Conservation (phyloP, 306 rosid species). For the Arachis hypogaea region DNA sequence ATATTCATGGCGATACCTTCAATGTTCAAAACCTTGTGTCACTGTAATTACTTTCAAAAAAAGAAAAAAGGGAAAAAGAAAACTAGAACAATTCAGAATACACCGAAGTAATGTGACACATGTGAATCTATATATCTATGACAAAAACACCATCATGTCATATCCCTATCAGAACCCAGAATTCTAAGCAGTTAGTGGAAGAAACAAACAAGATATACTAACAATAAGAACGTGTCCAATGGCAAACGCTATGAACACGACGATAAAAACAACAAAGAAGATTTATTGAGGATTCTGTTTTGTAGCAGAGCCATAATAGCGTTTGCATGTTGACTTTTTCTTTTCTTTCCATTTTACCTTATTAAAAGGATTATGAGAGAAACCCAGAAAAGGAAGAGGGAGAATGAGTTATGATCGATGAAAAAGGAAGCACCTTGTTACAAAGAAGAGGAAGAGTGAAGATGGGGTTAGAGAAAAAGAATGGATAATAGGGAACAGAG, state of each 20-base stretch:
- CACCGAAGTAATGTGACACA: slow-evolving; percentile 27
- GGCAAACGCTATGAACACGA: not conserved
- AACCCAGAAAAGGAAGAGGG: slow-evolving; percentile 14
- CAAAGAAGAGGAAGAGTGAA: too few species aligned
- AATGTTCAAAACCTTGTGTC: slow-evolving; percentile 13
- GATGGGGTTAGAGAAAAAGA: not conserved
- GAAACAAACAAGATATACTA: not conserved
- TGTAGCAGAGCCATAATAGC: slow-evolving; percentile 23
- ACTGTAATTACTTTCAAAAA: not conserved
- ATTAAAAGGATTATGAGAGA: not conserved
- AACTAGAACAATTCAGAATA: slow-evolving; percentile 22
- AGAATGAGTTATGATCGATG: slow-evolving; percentile 23
- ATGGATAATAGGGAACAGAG: not conserved
- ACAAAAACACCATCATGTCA: slow-evolving; percentile 11
- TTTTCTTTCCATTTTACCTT: too few species aligned
- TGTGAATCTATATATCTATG: slow-evolving; percentile 22
- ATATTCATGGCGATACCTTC: slow-evolving; percentile 19
- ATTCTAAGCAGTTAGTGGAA: slow-evolving; percentile 2
- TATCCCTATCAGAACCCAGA: slow-evolving; percentile 11
- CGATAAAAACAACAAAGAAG: not conserved
- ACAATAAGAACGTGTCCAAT: not conserved
- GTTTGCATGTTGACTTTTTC: slow-evolving; percentile 33
- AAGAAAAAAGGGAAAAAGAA: not conserved
- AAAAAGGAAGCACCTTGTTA: slow-evolving; percentile 17
- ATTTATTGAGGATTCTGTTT: slow-evolving; percentile 13